Conservation (phyloP, 2,329 filamentous ascomycete genomes). For the Paraconiothyrium brasiliense region DNA sequence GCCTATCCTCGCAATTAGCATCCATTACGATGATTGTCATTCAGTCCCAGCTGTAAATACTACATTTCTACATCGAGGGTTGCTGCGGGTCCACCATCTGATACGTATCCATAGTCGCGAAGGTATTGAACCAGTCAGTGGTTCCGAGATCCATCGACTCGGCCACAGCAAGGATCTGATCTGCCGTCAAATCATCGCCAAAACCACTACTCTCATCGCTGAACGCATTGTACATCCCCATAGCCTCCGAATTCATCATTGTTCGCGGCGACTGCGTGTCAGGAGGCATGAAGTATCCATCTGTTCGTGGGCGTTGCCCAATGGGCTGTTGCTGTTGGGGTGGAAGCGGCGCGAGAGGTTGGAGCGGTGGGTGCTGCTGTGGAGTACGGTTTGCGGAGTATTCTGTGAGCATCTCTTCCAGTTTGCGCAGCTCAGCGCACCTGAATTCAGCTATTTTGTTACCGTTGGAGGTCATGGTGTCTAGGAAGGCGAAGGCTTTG, state of each 20-base stretch:
- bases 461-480: conserved; percentile 58
- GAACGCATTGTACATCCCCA: conserved; percentile 29
- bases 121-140: conserved; percentile 57
- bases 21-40: background rate
- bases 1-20: background rate
- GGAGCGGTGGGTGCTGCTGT: conserved; percentile 14
- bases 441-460: conserved; percentile 59
- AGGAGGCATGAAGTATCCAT: conserved; percentile 19
- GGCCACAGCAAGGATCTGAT: conserved; percentile 59
- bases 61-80: conserved; percentile 5
- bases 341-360: conserved; percentile 9
- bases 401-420: conserved; percentile 53
- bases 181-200: conserved; percentile 54
- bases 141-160: conserved; percentile 58
- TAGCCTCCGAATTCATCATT: conserved; percentile 20
- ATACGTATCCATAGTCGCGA: conserved; percentile 56
- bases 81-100: conserved; percentile 28
- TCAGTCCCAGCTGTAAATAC: background rate
- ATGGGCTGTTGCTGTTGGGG: conserved; percentile 11
- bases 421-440: conserved; percentile 57
- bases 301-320: conserved; percentile 6
- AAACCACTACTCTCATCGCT: conserved; percentile 38
- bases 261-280: conserved; percentile 20
- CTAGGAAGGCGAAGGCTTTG: conserved; percentile 56
- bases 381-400: conserved; percentile 28